Evolutionary conservation across 345 rosid species (phyloP).

Genomic region (Aquilaria sinensis): DNA sequence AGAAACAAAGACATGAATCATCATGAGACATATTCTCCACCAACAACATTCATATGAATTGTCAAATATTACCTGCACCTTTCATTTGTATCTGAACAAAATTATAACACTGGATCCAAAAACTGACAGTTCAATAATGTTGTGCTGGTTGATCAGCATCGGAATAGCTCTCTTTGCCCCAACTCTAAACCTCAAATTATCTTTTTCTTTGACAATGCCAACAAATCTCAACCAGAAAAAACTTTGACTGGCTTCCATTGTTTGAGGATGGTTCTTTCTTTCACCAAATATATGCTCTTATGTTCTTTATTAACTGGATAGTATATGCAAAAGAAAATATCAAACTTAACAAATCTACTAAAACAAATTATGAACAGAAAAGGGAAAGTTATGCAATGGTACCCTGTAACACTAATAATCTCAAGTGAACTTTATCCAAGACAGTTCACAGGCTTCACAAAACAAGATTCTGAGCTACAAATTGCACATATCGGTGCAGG

Average conservation of each 20-base stretch:
- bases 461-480: slow-evolving; percentile 21
- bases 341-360: slow-evolving; percentile 37
- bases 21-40: slow-evolving; percentile 8
- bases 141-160: slow-evolving; percentile 54
- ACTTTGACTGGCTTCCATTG: slow-evolving; percentile 64
- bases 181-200: slow-evolving; percentile 52
- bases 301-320: slow-evolving; percentile 67
- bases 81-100: slow-evolving; percentile 40
- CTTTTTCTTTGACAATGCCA: slow-evolving; percentile 45
- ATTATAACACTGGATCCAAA: slow-evolving; percentile 41
- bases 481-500: slow-evolving; percentile 25
- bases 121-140: slow-evolving; percentile 39
- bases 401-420: slow-evolving; percentile 28
- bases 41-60: slow-evolving; percentile 22
- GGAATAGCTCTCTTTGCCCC: slow-evolving; percentile 55
- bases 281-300: slow-evolving; percentile 62
- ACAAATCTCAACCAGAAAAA: slow-evolving; percentile 54
- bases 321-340: slow-evolving; percentile 55
- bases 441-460: slow-evolving; percentile 32
- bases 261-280: slow-evolving; percentile 67
- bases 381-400: slow-evolving; percentile 16
- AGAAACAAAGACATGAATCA: background rate
- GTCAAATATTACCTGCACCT: slow-evolving; percentile 56
- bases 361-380: slow-evolving; percentile 15
- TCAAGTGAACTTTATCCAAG: slow-evolving; percentile 22